Evolutionary conservation across 139 green algal species (phyloP).

Genomic region (Chara braunii): DNA sequence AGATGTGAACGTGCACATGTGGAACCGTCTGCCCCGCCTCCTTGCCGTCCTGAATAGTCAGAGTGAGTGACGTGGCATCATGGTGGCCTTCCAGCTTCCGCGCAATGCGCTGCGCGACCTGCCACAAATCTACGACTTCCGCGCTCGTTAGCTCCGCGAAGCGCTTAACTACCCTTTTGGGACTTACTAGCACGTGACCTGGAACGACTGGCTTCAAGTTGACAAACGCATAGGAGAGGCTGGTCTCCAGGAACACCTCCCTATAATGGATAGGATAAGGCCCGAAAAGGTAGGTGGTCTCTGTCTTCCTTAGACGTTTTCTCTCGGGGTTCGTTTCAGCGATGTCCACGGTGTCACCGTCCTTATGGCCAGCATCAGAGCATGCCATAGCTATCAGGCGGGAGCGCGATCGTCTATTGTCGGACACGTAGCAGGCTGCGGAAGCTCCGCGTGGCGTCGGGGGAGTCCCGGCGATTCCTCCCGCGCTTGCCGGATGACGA

Average conservation of each 20-base stretch:
- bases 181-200: slow-evolving; percentile 85
- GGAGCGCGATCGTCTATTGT: too few species aligned
- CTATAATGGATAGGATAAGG: background rate
- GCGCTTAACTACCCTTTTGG: slow-evolving; percentile 58
- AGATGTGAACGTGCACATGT: slow-evolving; percentile 92
- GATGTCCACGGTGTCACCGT: too few species aligned
- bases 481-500: too few species aligned
- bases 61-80: slow-evolving; percentile 32
- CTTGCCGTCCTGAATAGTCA: slow-evolving; percentile 40
- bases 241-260: slow-evolving; percentile 68
- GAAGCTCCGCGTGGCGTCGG: too few species aligned
- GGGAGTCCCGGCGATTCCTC: too few species aligned
- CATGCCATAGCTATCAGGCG: too few species aligned
- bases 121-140: slow-evolving; percentile 83
- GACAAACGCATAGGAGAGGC: slow-evolving; percentile 76
- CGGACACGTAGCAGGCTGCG: too few species aligned
- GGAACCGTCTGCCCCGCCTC: slow-evolving; percentile 84
- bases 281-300: background rate
- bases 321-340: too few species aligned
- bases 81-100: slow-evolving; percentile 17
- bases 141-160: slow-evolving; percentile 68
- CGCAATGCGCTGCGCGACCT: slow-evolving; percentile 19
- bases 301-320: too few species aligned
- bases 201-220: slow-evolving; percentile 94
- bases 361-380: too few species aligned